Evolutionary conservation across 2,329 filamentous ascomycete genomes (phyloP).

Genomic region (Coleophoma eucalyptorum): DNA sequence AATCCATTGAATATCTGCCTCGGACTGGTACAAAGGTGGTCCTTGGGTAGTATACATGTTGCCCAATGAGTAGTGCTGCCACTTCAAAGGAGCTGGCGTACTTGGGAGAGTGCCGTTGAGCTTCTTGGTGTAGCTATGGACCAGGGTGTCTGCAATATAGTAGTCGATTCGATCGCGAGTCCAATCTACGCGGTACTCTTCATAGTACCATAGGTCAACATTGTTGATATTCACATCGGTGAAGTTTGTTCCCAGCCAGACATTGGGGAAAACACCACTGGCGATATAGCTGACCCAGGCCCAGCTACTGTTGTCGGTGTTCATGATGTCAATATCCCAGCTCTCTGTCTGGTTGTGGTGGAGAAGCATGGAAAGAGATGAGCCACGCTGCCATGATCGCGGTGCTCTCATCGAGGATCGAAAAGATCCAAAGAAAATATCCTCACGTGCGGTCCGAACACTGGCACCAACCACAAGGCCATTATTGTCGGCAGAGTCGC

Average conservation of each 20-base stretch:
- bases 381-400: constrained; percentile 29
- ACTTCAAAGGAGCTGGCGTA: constrained; percentile 35
- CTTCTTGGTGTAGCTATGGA: constrained; percentile 26
- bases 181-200: constrained; percentile 44
- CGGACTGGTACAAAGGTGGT: constrained; percentile 33
- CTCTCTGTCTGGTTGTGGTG: constrained; percentile 39
- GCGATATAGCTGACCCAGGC: constrained; percentile 36
- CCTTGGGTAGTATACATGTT: constrained; percentile 39
- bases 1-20: constrained; percentile 39
- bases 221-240: constrained; percentile 3
- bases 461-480: constrained; percentile 36
- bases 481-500: constrained; percentile 4
- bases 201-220: constrained; percentile 36
- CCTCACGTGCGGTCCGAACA: constrained; percentile 36
- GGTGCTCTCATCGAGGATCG: constrained; percentile 37
- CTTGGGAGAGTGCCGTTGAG: constrained; percentile 30
- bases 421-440: constrained; percentile 45
- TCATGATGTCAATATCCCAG: constrained; percentile 39
- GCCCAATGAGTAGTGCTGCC: constrained; percentile 45
- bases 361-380: constrained; percentile 40
- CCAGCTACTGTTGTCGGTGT: constrained; percentile 32
- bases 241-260: constrained; percentile 26
- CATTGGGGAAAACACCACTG: constrained; percentile 32
- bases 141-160: constrained; percentile 34
- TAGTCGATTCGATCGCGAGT: constrained; percentile 36